Base-by-base conservation (phyloP, 352 stramenopile genomes). In the Phytophthora sp. region DNA sequence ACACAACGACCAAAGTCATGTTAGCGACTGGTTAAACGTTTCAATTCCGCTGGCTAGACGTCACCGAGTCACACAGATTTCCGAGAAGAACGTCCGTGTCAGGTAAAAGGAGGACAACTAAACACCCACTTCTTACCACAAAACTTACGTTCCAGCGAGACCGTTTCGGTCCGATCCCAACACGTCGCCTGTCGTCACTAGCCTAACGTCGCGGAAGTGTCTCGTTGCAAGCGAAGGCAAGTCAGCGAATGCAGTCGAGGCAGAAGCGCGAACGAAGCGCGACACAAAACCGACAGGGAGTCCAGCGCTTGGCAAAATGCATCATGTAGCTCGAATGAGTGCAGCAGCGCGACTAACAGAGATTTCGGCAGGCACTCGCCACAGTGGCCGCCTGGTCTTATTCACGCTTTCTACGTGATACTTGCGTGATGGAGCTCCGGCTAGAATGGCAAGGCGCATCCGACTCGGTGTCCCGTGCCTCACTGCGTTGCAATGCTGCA, bases 351-450 rank as follows among this genome's bases (percentile, higher is more conserved):
- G 54, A 69, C 59, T 60, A 45, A 62, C 31, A 47, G 51, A 66
- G 55, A 38, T 53, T 59, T 68, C 55, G 33, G 65, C 33, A 56
- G 50, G 24, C 23, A 31, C 66, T 74, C 50, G 9, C 62, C 66
- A 74, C 66, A 74, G 66, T 74, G 61, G 45, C 15, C 16, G 16
- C 26, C 45, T n/a, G 23, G 21, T 60, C 49, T 74, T 74, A 71
- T 70, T 74, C 66, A 33, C 23, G 21, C 31, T 54, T 56, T 54
- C 54, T n/a, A n/a, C n/a, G n/a, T n/a, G n/a, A 47, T 35, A 54
- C 46, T 69, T 57, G 38, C 49, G 45, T 69, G 53, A 69, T 65
- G 38, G 45, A 54, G 18, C 8, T 60, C 55, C 7, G 63, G 18
- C 46, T 47, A 64, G 23, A 54, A 38, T 33, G 23, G 29, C 59